Evolutionary conservation across 768 basidiomycete genomes (phyloP).

Genomic region (Lactarius sanguifluus): DNA sequence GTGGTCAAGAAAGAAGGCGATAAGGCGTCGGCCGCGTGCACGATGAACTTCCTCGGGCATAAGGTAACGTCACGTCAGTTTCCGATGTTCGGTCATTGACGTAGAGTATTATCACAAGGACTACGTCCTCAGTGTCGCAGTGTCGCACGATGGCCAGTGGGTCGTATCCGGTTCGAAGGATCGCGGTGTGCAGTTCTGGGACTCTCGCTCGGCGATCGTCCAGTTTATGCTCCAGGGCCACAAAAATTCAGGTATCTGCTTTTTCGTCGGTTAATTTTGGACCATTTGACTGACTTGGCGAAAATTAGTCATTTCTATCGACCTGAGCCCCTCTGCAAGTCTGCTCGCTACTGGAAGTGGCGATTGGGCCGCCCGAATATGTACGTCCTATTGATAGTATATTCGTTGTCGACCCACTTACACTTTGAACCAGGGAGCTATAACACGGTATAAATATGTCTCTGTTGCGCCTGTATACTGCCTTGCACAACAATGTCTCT

Average conservation of each 20-base stretch:
- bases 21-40: conserved; percentile 52
- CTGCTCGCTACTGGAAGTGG: conserved; percentile 69
- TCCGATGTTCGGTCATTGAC: conserved; percentile 1
- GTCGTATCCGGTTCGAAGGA: conserved; percentile 96
- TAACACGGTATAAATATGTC: conserved; percentile 26
- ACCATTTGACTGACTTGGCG: conserved; percentile 4
- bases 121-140: conserved; percentile 72
- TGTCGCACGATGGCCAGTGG: conserved; percentile 91
- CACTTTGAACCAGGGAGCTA: conserved; percentile 31
- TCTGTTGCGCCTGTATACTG: conserved; percentile 6
- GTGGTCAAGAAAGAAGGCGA: conserved; percentile 49
- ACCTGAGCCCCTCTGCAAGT: conserved; percentile 60
- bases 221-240: conserved; percentile 91
- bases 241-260: conserved; percentile 57
- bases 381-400: conserved; percentile 37
- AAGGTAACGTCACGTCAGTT: conserved; percentile 49
- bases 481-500: conserved; percentile 16
- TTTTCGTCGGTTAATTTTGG: conserved; percentile 5
- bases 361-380: conserved; percentile 71
- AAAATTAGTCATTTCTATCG: conserved; percentile 64
- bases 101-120: conserved; percentile 43
- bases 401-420: conserved; percentile 2
- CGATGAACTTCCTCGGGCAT: conserved; percentile 87
- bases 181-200: conserved; percentile 94
- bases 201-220: conserved; percentile 71